Evolutionary conservation across 495 filamentous ascomycete genomes (phyloP), one percentile per base, ranked within the genome.

Genomic region (Aspergillus biplanus): DNA sequence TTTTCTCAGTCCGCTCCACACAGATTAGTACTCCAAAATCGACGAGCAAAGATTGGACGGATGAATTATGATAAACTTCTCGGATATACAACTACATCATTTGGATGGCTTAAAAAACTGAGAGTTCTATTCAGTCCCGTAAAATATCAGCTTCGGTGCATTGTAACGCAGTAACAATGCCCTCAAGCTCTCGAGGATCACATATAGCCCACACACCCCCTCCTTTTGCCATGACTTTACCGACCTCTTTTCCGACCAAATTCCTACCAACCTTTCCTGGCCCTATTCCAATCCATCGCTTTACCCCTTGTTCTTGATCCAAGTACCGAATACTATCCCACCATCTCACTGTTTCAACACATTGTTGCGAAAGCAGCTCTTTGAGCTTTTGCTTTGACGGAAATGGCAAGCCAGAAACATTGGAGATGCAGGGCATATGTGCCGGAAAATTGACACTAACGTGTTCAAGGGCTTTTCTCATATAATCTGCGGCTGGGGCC

Each of bases 241-340:
- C 93, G 6, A 99, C 93, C 73, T 97, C 95, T 74, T 97, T 97
- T 0, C 93, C 93, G 6, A 99, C 95, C 27, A 99, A 75, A 72
- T 97, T 97, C 58, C 92, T 83, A 3, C 93, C 95, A 6, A 99
- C 93, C 69, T 97, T 97, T 2, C 94, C 95, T 0, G 95, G 95
- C 3, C 95, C 95, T 65, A 99, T 91, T 16, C 94, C 95, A 52
- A 99, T 83, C 93, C 94, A 98, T 49, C 92, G 82, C 66, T 86
- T 82, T 7, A 98, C 91, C 59, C 89, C 90, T 68, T 87, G 80
- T 61, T 95, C 90, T 66, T 95, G 88, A 71, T 98, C 92, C 48
- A 99, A 77, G 68, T 93, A 97, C 65, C 87, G 87, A 52, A 98
- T 90, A 64, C 90, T 93, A 52, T 95, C 92, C 87, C 91, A 95